Base-by-base conservation (phyloP, 192 early-diverging fungal genomes). In the Backusella mclennaniae region DNA sequence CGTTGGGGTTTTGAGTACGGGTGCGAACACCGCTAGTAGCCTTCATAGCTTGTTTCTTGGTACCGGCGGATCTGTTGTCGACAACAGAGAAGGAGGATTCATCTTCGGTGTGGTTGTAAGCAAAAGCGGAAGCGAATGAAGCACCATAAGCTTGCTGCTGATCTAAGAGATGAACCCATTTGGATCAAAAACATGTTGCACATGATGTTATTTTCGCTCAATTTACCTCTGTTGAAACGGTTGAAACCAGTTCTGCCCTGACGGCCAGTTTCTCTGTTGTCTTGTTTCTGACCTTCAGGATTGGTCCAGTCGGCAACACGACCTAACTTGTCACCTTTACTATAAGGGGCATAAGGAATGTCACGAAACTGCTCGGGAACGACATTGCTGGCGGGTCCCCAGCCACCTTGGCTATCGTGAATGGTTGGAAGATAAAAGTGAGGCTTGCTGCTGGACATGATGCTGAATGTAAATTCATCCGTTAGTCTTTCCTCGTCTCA, bases 21-120 rank as follows among this genome's bases (percentile, higher is more conserved):
- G 85, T 79, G 59, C 83, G 83, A 12, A 71, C 70, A 17, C 87
- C 85, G 17, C 82, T 77, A 35, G 80, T 81, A 68, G 86, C 85
- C 80, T 84, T 83, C 52, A 80, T 76, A 66, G 86, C 82, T n/a
- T 83, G 79, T 83, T 90, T 93, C 85, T 92, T 93, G 81, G 82
- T 83, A 33, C 89, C 84, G 70, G 87, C 80, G 11, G 89, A 84
- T 71, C 95, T 89, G 80, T 87, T 90, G 72, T 95, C 94, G 36
- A 97, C 97, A 73, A 98, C 92, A 23, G 95, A 95, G 91, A 99
- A 99, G 6, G 96, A 93, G 71, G 93, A 89, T 83, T 98, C 98
- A 79, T 99, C 97, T 77, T 95, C 93, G 38, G 89, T 93, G 53
- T 92, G 92, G 52, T 92, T 91, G 87, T 96, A 98, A 66, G 89